Percentiles rank a stretch among this genome's conserved stretches.
Evolutionary conservation across 306 rosid genomes (phyloP).

Genomic region (Begonia loranthoides): DNA sequence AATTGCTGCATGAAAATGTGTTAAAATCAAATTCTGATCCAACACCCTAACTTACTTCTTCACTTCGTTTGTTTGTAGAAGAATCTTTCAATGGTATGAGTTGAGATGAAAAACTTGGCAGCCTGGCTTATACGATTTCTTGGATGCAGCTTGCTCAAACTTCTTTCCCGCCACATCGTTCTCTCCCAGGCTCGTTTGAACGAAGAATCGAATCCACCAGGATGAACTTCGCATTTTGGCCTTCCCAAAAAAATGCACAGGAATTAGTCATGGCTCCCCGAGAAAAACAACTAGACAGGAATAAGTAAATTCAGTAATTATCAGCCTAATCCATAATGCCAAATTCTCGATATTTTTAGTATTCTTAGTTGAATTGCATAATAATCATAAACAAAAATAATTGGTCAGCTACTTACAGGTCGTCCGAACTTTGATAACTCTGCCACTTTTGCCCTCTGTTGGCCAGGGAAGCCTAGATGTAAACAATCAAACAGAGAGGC

Average conservation of each 20-base stretch:
- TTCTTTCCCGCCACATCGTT: slow-evolving; percentile 43
- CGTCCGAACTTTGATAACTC: slow-evolving; percentile 83
- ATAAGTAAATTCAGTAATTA: no score
- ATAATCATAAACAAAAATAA: no score
- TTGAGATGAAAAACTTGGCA: slow-evolving; percentile 84
- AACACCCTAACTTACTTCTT: no score
- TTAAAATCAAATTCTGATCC: no score
- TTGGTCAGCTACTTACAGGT: slow-evolving; percentile 47
- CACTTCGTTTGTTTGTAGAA: no score
- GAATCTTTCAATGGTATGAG: slow-evolving; percentile 28
- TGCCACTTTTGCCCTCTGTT: slow-evolving; percentile 57
- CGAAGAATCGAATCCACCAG: slow-evolving; percentile 75
- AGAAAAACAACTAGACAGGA: no score
- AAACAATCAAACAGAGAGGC: neutral
- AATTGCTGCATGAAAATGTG: no score
- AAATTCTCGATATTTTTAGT: no score
- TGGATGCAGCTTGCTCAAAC: slow-evolving; percentile 56
- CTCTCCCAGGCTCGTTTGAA: slow-evolving; percentile 50
- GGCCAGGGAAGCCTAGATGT: slow-evolving; percentile 65
- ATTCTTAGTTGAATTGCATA: no score
- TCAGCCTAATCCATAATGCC: no score
- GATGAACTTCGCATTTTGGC: slow-evolving; percentile 79
- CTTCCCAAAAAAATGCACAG: slow-evolving; percentile 22
- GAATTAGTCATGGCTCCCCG: neutral
- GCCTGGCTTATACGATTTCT: slow-evolving; percentile 42